Base-by-base conservation (phyloP, 306 rosid genomes). In the Arachis hypogaea region DNA sequence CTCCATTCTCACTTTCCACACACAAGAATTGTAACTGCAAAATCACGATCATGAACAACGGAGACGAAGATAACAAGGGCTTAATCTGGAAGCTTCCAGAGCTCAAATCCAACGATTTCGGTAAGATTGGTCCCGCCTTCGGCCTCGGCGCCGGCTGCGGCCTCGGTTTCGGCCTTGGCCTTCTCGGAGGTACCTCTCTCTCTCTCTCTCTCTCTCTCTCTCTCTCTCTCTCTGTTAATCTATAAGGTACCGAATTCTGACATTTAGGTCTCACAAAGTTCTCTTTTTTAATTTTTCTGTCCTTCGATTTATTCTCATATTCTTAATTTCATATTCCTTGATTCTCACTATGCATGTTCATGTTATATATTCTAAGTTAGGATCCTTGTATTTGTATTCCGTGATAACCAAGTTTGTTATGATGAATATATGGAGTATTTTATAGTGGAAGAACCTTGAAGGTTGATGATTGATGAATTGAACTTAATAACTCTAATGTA, bases 81-180 rank as follows among this genome's bases (percentile, higher is more conserved):
- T 71, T 83, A 76, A 42, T 87, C 50, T 90, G 97, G 98, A 93
- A 85, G 87, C 97, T 93, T 68, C 97, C 96, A 12, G 85, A 69
- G 54, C 7, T 88, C 29, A 77, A 51, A 47, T 72, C 88, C 33
- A 71, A 47, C 43, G 75, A 82, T 5, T 61, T 91, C 14, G 96
- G 97, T 7, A 93, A 91, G 79, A 12, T 93, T 59, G 97, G 97
- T 1, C 98, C 98, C 66, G 92, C 86, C 68, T 93, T 93, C 49
- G 97, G 97, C 18, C 0, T 93, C 66, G 97, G 94, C 73, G 89
- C 82, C 9, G 96, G 98, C 43, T 91, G 96, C 54, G 98, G 97
- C 40, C 3, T 91, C n/a, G 98, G 97, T 56, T 66, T 93, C 72
- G 97, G 97, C 74, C 5, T 86, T 73, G 98, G 98, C 77, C 85